A percentile compares a stretch with the other conserved stretches of the same genome.
phyloP scores from a whole-genome alignment of 2,329 filamentous ascomycete species.

The Beauveria pseudobassiana region DNA sequence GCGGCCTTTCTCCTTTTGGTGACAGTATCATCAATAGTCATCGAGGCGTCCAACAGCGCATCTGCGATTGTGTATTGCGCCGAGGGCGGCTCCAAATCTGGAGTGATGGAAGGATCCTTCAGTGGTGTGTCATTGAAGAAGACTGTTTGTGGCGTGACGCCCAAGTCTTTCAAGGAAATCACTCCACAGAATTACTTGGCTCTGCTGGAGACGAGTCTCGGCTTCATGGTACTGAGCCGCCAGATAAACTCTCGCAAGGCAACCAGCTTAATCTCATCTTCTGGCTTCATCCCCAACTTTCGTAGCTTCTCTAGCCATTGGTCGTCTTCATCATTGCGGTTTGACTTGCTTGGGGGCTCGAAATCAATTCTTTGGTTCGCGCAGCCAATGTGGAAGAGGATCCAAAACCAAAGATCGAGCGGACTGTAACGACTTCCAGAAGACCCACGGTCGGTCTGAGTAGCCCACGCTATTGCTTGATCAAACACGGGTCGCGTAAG shows the following conservation, averaged over 20 bases:
- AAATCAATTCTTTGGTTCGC: conserved; percentile 48
- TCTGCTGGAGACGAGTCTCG: conserved; percentile 38
- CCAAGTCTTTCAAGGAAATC: conserved; percentile 65
- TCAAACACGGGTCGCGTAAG: conserved; percentile 76
- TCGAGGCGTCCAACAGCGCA: conserved; percentile 84
- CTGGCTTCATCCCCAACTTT: conserved; percentile 70
- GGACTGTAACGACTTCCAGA: conserved; percentile 74
- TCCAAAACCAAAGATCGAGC: conserved; percentile 56
- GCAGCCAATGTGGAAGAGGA: conserved; percentile 45
- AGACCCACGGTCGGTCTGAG: conserved; percentile 73
- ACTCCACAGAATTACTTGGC: conserved; percentile 33
- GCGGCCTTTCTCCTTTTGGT: conserved; percentile 44
- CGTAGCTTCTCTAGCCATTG: conserved; percentile 81
- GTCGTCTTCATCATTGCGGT: conserved; percentile 87
- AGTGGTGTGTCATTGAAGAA: conserved; percentile 77
- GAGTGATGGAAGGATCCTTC: conserved; percentile 29
- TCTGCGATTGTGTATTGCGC: conserved; percentile 76
- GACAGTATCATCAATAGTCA: conserved; percentile 67
- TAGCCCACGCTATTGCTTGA: conserved; percentile 77
- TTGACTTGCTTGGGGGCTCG: conserved; percentile 54
- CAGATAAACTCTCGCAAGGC: conserved; percentile 86
- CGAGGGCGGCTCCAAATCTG: conserved; percentile 24
- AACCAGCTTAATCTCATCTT: conserved; percentile 86
- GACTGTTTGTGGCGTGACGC: conserved; percentile 78
- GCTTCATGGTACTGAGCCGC: conserved; percentile 66